These are phyloP conservation scores for Emergomyces orientalis DNA, from an alignment of 2,329 filamentous ascomycete genomes.

Conservation along the genomic window DNA sequence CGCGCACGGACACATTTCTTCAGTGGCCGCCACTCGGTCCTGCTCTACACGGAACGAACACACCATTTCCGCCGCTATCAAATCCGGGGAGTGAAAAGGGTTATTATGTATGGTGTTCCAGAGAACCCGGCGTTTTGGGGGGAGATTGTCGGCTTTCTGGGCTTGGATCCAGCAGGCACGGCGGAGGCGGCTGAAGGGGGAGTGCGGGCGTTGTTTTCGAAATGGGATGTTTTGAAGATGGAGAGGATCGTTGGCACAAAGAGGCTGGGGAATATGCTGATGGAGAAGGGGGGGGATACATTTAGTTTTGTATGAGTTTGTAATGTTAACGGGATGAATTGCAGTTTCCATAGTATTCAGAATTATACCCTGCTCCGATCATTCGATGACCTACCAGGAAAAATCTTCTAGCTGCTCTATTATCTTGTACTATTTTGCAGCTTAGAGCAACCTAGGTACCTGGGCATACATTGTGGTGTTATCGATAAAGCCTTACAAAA, in stretches of 20 bases:
- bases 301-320: conserved; percentile 79
- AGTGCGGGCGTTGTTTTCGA: conserved; percentile 62
- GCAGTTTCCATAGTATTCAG: not conserved
- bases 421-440: too few species aligned
- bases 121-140: conserved; percentile 60
- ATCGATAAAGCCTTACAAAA: too few species aligned
- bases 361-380: not conserved
- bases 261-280: conserved; percentile 74
- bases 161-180: conserved; percentile 47
- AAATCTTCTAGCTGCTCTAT: not conserved
- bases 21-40: conserved; percentile 66
- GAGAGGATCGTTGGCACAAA: conserved; percentile 79
- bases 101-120: conserved; percentile 85
- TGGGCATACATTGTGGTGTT: too few species aligned
- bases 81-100: conserved; percentile 67
- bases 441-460: too few species aligned
- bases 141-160: conserved; percentile 36
- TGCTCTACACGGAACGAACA: conserved; percentile 90
- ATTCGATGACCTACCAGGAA: not conserved
- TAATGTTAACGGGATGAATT: not conserved
- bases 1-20: conserved; percentile 82
- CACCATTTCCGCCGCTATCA: conserved; percentile 91
- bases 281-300: conserved; percentile 69
- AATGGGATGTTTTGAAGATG: conserved; percentile 79
- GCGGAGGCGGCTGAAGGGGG: conserved; percentile 47